Conservation (phyloP, 257 asterid species). For the Euphrasia confusa region DNA sequence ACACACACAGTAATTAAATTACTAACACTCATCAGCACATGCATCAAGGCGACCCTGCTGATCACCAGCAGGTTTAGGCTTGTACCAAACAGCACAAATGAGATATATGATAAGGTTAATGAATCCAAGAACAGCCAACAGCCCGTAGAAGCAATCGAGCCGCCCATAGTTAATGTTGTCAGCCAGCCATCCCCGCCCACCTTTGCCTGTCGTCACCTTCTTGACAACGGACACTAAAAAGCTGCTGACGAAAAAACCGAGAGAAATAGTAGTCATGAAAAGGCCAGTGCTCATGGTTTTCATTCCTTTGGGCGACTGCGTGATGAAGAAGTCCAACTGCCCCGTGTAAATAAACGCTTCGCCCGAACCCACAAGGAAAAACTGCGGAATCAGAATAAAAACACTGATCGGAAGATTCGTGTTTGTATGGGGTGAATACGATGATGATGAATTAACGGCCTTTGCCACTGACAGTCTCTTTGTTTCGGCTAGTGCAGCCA, state of each 20-base stretch:
- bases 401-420: slow-evolving; percentile 54
- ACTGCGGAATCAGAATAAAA: slow-evolving; percentile 74
- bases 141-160: slow-evolving; percentile 74
- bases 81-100: slow-evolving; percentile 55
- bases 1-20: too few species aligned
- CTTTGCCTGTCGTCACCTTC: slow-evolving; percentile 45
- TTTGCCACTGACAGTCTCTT: slow-evolving; percentile 63
- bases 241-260: slow-evolving; percentile 80
- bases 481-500: slow-evolving; percentile 58
- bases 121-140: slow-evolving; percentile 55
- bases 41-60: too few species aligned
- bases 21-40: too few species aligned
- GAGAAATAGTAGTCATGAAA: slow-evolving; percentile 73
- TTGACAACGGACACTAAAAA: slow-evolving; percentile 62
- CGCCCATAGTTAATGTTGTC: slow-evolving; percentile 77
- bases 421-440: not conserved
- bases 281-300: slow-evolving; percentile 96
- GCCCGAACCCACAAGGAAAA: slow-evolving; percentile 76
- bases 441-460: slow-evolving; percentile 17
- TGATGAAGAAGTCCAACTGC: slow-evolving; percentile 88
- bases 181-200: slow-evolving; percentile 71
- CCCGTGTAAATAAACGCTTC: slow-evolving; percentile 95
- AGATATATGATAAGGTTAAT: slow-evolving; percentile 52
- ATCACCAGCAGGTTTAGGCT: not conserved
- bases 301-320: slow-evolving; percentile 91